Percentiles rank a stretch among this genome's conserved stretches.
Evolutionary conservation across 352 stramenopile genomes (phyloP).

Genomic region (Globisporangium orthogonon): DNA sequence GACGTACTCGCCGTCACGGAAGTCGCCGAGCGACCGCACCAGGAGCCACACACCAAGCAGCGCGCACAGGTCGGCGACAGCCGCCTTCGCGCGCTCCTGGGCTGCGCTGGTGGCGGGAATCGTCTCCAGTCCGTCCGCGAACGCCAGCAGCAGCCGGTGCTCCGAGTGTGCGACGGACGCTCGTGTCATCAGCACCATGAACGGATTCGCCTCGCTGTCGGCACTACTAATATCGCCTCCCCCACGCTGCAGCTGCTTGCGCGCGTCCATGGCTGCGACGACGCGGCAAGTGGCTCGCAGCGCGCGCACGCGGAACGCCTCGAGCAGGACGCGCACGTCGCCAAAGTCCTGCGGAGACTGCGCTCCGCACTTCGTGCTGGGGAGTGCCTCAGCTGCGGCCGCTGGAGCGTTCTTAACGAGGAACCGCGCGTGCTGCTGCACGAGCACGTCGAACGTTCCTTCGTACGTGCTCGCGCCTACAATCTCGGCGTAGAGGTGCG

Average conservation of each 20-base stretch:
- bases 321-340: conserved; percentile 19
- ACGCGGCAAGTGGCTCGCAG: conserved; percentile 12
- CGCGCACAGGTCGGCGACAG: conserved; percentile 16
- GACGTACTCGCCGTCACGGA: conserved; percentile 37
- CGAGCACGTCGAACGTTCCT: conserved; percentile 66
- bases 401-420: conserved; percentile 31
- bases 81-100: conserved; percentile 7
- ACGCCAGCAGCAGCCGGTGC: conserved; percentile 20
- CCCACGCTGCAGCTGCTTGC: not conserved
- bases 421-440: conserved; percentile 57
- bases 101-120: too few species aligned
- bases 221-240: too few species aligned
- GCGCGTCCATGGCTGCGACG: conserved; percentile 3
- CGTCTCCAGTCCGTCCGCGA: conserved; percentile 8
- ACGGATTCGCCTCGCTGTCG: conserved; percentile 16
- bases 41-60: conserved; percentile 30
- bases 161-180: conserved; percentile 29
- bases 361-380: conserved; percentile 8
- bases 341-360: conserved; percentile 14
- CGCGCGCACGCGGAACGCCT: conserved; percentile 24
- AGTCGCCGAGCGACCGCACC: conserved; percentile 25
- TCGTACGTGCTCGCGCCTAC: conserved; percentile 54
- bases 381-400: conserved; percentile 7
- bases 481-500: conserved; percentile 23
- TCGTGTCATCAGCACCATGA: conserved; percentile 36